phyloP scores from a whole-genome alignment of 176 grass and related monocot genomes.

The Triticum turgidum region DNA sequence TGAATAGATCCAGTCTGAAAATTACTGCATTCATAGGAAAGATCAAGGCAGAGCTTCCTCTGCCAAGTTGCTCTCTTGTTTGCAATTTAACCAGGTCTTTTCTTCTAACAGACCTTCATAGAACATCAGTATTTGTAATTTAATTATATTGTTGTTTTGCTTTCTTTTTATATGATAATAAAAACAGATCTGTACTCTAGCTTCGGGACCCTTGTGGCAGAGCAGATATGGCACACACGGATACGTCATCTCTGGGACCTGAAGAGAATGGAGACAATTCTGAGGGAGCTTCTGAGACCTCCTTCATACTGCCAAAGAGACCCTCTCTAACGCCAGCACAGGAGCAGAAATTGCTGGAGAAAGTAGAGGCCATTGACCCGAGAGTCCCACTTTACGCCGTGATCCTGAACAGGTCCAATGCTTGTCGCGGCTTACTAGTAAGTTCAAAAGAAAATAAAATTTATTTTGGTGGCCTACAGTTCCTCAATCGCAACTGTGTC shows the following conservation, averaged over 20 bases:
- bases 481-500: background rate
- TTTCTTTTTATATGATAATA: background rate
- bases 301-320: slow-evolving; percentile 8
- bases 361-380: slow-evolving; percentile 4
- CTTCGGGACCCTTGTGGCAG: background rate
- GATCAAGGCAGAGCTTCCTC: too few species aligned
- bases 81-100: too few species aligned
- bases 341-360: slow-evolving; percentile 26
- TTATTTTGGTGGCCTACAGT: background rate
- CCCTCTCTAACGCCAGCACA: slow-evolving; percentile 18
- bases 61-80: too few species aligned
- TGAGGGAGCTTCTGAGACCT: too few species aligned
- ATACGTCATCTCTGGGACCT: background rate
- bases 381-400: slow-evolving; percentile 21
- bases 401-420: slow-evolving; percentile 20
- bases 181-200: background rate
- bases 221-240: too few species aligned
- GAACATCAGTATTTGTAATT: too few species aligned
- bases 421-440: background rate
- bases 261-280: background rate
- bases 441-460: background rate
- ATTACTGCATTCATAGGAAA: too few species aligned
- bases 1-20: too few species aligned
- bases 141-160: background rate
- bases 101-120: too few species aligned